phyloP scores from a whole-genome alignment of 2,329 filamentous ascomycete species.

The Aureobasidium leucospermi region DNA sequence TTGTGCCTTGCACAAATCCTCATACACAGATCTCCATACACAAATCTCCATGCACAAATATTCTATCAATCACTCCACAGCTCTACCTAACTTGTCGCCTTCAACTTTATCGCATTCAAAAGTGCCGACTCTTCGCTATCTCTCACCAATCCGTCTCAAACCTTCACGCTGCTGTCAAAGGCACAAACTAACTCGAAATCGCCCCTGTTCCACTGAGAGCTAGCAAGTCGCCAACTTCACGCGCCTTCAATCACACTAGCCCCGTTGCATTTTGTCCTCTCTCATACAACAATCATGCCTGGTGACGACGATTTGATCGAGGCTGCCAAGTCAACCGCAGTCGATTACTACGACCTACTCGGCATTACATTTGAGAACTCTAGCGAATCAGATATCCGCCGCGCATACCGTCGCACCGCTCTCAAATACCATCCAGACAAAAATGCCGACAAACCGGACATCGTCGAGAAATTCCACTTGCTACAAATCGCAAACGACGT shows the following conservation, averaged over 20 bases:
- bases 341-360: constrained; percentile 73
- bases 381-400: constrained; percentile 63
- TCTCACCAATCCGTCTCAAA: too few species aligned
- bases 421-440: constrained; percentile 95
- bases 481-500: constrained; percentile 83
- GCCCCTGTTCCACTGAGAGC: too few species aligned
- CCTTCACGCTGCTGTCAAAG: too few species aligned
- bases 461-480: constrained; percentile 75
- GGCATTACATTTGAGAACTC: constrained; percentile 56
- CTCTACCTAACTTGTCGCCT: too few species aligned
- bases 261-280: too few species aligned
- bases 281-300: constrained; percentile 12
- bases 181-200: too few species aligned
- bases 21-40: background rate
- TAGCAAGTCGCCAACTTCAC: too few species aligned
- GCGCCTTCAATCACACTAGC: too few species aligned
- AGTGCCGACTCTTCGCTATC: too few species aligned
- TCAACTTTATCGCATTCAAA: too few species aligned
- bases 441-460: constrained; percentile 55
- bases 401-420: constrained; percentile 76
- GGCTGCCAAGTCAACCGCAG: constrained; percentile 32
- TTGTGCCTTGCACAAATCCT: background rate
- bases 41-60: too few species aligned
- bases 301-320: constrained; percentile 36
- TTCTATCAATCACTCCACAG: too few species aligned